These are phyloP conservation scores for Purshia tridentata DNA, from an alignment of 306 rosid genomes.

Conservation along the genomic window DNA sequence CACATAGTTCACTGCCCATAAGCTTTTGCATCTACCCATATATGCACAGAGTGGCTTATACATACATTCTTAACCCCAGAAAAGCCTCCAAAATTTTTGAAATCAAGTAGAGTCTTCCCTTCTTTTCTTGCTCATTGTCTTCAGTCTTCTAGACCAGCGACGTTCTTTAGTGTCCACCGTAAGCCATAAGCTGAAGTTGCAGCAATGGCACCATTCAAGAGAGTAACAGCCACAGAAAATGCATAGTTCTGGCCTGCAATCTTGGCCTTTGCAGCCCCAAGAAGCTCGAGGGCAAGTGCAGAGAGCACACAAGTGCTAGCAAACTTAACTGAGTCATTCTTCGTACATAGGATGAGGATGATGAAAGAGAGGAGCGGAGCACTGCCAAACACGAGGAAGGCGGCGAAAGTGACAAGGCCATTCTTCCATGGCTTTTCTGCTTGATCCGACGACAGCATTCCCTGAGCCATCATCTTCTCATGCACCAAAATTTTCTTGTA, in stretches of 20 bases:
- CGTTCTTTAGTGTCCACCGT: conserved; percentile 48
- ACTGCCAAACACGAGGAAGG: conserved; percentile 53
- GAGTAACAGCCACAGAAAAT: no score
- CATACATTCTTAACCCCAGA: no score
- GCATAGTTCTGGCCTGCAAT: no score
- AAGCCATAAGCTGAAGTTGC: conserved; percentile 50
- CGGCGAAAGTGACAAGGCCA: conserved; percentile 44
- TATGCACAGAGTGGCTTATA: no score
- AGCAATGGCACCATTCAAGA: conserved; percentile 50
- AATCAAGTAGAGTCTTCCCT: background rate
- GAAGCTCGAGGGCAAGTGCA: no score
- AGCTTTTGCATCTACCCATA: no score
- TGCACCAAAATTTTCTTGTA: conserved; percentile 55
- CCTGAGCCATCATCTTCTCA: conserved; percentile 51
- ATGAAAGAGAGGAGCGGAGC: conserved; percentile 47
- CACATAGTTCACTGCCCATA: no score
- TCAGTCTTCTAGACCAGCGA: conserved; percentile 37
- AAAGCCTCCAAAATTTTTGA: background rate
- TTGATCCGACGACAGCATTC: conserved; percentile 39
- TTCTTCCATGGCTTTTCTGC: conserved; percentile 65
- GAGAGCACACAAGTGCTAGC: no score
- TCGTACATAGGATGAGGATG: no score
- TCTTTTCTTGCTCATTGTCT: background rate
- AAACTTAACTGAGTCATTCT: no score
- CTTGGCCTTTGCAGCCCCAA: no score